Evolutionary conservation across 495 filamentous ascomycete genomes (phyloP).

Genomic region (Glonium stellatum): DNA sequence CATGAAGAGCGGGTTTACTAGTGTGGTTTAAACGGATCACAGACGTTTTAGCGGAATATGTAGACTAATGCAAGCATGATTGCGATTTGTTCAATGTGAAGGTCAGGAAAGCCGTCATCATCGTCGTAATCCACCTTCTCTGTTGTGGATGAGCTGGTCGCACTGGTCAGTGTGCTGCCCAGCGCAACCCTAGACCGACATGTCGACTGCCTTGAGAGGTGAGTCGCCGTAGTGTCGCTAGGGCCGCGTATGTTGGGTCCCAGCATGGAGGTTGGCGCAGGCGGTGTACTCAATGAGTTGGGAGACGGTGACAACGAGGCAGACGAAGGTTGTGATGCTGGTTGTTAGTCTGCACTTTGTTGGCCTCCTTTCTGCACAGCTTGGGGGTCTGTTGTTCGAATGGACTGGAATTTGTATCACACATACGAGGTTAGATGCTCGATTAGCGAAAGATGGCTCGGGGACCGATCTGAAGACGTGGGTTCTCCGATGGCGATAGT

Average conservation of each 20-base stretch:
- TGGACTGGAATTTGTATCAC: background rate
- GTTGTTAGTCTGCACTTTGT: too few species aligned
- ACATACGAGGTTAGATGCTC: background rate
- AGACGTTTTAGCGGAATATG: background rate
- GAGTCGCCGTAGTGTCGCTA: background rate
- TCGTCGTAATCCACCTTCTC: background rate
- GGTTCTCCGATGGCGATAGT: background rate
- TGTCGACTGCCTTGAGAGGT: background rate
- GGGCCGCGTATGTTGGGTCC: conserved; percentile 2
- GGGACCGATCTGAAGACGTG: background rate
- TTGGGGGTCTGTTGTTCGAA: background rate
- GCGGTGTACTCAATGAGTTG: background rate
- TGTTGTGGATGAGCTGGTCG: background rate
- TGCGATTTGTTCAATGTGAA: conserved; percentile 3
- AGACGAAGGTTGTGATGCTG: too few species aligned
- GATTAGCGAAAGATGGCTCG: conserved; percentile 2
- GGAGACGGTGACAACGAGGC: background rate
- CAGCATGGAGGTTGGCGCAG: background rate
- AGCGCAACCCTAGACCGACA: background rate
- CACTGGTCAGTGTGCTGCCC: background rate
- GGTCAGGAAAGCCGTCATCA: background rate
- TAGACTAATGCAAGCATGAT: conserved; percentile 7
- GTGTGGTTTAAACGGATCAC: background rate
- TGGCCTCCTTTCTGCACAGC: background rate
- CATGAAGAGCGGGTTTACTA: too few species aligned